Percentiles rank a stretch among this genome's conserved stretches.
phyloP scores from a whole-genome alignment of 805 yeast genomes.

The Saturnispora serradocipensis region DNA sequence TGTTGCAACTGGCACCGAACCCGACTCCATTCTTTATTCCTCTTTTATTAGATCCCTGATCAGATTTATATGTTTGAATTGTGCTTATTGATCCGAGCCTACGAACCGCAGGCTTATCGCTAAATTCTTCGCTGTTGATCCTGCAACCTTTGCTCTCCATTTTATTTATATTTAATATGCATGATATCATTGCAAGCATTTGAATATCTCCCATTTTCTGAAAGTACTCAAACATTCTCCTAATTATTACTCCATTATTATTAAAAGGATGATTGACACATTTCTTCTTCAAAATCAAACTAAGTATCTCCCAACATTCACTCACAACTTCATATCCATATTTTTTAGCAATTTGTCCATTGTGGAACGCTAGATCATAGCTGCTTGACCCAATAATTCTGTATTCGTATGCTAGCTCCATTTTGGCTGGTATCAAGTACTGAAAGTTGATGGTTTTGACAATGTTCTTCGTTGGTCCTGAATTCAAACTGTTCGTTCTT shows the following conservation, averaged over 20 bases:
- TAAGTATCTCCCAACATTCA: constrained; percentile 63
- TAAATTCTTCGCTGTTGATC: neutral
- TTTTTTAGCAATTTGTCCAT: constrained; percentile 59
- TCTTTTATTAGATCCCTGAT: neutral
- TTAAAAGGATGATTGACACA: constrained; percentile 56
- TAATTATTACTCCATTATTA: constrained; percentile 24
- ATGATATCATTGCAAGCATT: constrained; percentile 72
- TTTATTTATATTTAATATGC: constrained; percentile 29
- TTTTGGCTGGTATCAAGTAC: constrained; percentile 65
- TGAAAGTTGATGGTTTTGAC: constrained; percentile 58
- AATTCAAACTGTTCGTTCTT: neutral
- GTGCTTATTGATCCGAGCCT: neutral
- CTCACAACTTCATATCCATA: constrained; percentile 55
- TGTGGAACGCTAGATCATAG: constrained; percentile 33
- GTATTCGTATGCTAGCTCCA: constrained; percentile 61
- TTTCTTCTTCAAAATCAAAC: neutral
- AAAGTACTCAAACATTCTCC: constrained; percentile 52
- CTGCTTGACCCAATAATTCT: constrained; percentile 52
- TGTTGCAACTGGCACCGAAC: neutral
- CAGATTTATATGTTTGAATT: neutral
- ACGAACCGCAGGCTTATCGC: neutral
- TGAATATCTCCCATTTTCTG: constrained; percentile 63
- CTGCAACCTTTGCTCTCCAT: neutral
- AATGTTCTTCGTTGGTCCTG: constrained; percentile 35
- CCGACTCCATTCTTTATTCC: neutral